Evolutionary conservation across 257 asterid species (phyloP), one percentile per base, ranked within the genome.

Genomic region (Solanum piurae): DNA sequence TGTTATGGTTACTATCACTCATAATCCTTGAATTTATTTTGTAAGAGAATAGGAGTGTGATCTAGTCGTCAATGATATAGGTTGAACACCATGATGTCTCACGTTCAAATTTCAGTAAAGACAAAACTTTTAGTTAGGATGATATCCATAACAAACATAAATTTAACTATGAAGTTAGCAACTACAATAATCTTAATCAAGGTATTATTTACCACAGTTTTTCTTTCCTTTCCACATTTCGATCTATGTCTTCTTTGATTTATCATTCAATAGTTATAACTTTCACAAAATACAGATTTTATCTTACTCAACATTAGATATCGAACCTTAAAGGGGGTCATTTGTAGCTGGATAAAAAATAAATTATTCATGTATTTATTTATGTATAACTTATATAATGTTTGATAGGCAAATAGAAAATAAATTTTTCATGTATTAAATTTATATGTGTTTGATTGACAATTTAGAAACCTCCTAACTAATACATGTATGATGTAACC

Each of bases 81-180:
- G 66, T 58, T 58, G 66, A 58, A 21, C 68, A 58, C 68, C 5
- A 8, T 58, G 2, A 60, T 21, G 12, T 21, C 66, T 58, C 0
- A 7, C 0, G 27, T 3, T 60, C 5, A 58, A 58, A 21, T 1
- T 8, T 0, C 1, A 21, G 0, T 21, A 58, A 55, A 58, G 2
- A 58, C 12, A 1, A 58, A 58, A 27, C 18, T 1, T 27, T 68
- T 14, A 27, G 31, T 68, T 27, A 1, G 20, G 7, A 12, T 68
- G 74, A 12, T 27, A 27, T 68, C 37, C 36, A 68, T 18, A 52
- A 18, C 37, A 68, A 27, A 3, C 36, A 68, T 68, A 68, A 18
- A 68, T 68, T 68, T 2, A 12, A 29, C 21, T 68, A 68, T 12
- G 74, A 68, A 27, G 74, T 68, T 68, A 27, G 37, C 74, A 27